These are phyloP conservation scores for Podospora sp. DNA, from an alignment of 495 filamentous ascomycete species.

Conservation along the genomic window DNA sequence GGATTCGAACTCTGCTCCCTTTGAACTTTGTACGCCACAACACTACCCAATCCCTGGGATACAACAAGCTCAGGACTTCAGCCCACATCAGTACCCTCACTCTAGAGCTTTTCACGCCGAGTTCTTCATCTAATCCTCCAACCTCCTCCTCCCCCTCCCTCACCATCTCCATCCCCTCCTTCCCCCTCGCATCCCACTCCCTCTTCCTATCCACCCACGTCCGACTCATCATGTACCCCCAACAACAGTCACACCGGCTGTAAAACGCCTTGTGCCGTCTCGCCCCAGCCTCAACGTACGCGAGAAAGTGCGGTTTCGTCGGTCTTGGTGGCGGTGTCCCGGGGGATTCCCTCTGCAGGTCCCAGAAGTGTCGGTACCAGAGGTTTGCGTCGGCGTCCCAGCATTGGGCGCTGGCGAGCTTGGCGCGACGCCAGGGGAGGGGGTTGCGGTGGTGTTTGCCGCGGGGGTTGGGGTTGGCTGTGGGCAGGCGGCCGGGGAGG, in stretches of 20 bases:
- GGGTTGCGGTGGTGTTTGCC: constrained; percentile 19
- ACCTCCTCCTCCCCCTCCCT: too few relatives aligned
- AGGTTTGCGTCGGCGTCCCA: constrained; percentile 1
- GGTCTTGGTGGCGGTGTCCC: neutral
- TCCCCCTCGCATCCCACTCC: neutral
- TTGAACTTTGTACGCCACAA: too few relatives aligned
- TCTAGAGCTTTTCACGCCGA: too few relatives aligned
- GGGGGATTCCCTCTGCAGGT: neutral
- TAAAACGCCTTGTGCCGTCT: neutral
- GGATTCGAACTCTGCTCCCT: too few relatives aligned
- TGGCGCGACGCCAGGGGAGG: constrained; percentile 3
- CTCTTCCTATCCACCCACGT: neutral
- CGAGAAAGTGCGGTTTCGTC: neutral
- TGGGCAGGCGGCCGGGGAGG: constrained; percentile 5
- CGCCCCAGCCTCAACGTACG: neutral
- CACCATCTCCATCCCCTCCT: neutral
- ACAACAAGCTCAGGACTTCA: too few relatives aligned
- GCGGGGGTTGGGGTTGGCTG: constrained; percentile 7
- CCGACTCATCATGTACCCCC: neutral
- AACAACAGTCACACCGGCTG: neutral
- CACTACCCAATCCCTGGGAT: too few relatives aligned
- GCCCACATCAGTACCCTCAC: too few relatives aligned
- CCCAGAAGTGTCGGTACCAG: neutral
- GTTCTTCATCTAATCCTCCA: too few relatives aligned
- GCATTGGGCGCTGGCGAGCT: neutral